Evolutionary conservation across 1,284 basidiomycete genomes (phyloP).

Genomic region (Wallemia hederae): DNA sequence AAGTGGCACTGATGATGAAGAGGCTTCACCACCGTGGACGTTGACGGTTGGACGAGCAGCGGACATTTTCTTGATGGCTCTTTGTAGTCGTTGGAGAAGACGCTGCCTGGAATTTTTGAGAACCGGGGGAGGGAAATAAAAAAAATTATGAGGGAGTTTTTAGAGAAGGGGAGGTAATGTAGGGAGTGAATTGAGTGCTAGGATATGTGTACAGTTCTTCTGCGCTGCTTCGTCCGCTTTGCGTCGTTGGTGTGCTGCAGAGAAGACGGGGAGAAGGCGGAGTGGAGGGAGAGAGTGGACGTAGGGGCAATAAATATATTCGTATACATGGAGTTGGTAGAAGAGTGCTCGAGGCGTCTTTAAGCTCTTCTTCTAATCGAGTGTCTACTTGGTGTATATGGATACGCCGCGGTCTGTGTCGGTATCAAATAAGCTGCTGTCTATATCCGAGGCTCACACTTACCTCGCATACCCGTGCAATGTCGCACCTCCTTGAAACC

Average conservation of each 20-base stretch:
- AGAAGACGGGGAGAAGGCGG: too few relatives aligned
- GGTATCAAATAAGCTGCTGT: background rate
- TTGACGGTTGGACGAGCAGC: conserved; percentile 1
- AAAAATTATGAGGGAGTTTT: background rate
- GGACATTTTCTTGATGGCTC: background rate
- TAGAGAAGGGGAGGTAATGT: background rate
- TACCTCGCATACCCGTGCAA: background rate
- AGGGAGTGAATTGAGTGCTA: background rate
- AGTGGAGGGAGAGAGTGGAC: too few relatives aligned
- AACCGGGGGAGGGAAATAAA: too few relatives aligned
- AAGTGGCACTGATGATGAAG: conserved; percentile 42
- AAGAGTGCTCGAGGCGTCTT: background rate
- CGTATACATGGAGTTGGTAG: too few relatives aligned
- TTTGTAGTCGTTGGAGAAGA: background rate
- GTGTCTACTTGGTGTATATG: background rate
- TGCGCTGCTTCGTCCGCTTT: too few relatives aligned
- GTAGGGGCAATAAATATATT: too few relatives aligned
- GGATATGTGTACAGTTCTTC: background rate
- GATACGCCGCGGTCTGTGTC: background rate
- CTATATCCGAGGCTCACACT: background rate
- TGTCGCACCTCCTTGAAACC: background rate
- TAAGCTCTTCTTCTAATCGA: background rate
- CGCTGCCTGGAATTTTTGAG: too few relatives aligned
- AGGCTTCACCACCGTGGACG: conserved; percentile 1
- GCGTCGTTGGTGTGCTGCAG: too few relatives aligned